These are phyloP conservation scores for Calvatia gigantea DNA, from an alignment of 768 basidiomycete genomes.

Conservation along the genomic window DNA sequence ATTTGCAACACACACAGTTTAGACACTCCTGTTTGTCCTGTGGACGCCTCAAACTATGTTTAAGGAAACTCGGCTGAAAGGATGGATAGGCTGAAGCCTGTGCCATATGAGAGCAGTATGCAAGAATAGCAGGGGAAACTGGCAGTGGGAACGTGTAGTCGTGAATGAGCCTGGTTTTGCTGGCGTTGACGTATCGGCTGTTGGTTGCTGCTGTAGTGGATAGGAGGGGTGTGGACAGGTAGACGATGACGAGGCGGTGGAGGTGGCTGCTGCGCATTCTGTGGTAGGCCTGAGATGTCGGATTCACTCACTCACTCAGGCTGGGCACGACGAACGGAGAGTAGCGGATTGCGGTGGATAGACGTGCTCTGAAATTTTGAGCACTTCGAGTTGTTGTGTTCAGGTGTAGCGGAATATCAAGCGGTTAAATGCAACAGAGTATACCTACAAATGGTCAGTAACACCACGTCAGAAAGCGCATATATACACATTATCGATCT, in stretches of 20 bases:
- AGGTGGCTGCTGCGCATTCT: constrained; percentile 56
- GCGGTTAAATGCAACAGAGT: constrained; percentile 41
- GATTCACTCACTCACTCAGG: constrained; percentile 61
- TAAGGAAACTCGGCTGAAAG: constrained; percentile 52
- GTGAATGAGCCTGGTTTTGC: constrained; percentile 29
- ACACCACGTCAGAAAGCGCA: not conserved
- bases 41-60: constrained; percentile 2
- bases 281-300: constrained; percentile 54
- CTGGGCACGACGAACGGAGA: constrained; percentile 21
- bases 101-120: constrained; percentile 66
- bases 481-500: constrained; percentile 25
- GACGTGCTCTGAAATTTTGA: constrained; percentile 38
- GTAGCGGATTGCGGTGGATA: not conserved
- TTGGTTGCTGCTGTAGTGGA: constrained; percentile 15
- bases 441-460: constrained; percentile 23
- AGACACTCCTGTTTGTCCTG: constrained; percentile 28
- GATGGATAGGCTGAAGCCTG: constrained; percentile 65
- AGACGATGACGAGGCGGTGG: constrained; percentile 55
- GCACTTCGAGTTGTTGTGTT: constrained; percentile 45
- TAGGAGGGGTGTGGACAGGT: constrained; percentile 30
- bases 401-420: constrained; percentile 44
- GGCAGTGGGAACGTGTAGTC: constrained; percentile 50
- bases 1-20: constrained; percentile 62
- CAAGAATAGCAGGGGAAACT: constrained; percentile 69
- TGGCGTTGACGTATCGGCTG: constrained; percentile 22